Base-by-base conservation (phyloP, 495 filamentous ascomycete genomes). In the Aspergillus biplanus region DNA sequence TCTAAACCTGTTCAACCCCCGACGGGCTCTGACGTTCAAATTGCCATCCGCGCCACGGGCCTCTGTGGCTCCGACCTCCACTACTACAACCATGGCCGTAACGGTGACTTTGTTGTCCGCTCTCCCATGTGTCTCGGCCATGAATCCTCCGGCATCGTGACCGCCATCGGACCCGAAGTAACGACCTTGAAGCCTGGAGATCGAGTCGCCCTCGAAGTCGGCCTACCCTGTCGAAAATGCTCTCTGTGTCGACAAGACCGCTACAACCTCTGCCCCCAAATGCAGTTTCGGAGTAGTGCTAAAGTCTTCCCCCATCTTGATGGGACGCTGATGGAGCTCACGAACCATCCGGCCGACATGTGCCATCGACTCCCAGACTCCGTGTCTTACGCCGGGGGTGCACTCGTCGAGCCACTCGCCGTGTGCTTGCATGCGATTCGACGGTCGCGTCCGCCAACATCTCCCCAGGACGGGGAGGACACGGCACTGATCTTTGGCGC, bases 11-110 rank as follows among this genome's bases (percentile, higher is more conserved):
- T 84, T 44, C 37, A 75, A 34, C 67, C 75, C 6, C 85, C 85
- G 11, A 63, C 65, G 15, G 76, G 73, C 60, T 81, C 78, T 15
- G 87, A 93, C 67, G 83, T 93, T 55, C 91, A 93, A 78, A 82
- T 93, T 67, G 82, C 87, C 67, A 80, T 93, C 68, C 85, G 83
- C 71, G 86, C 88, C 21, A 93, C 90, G 2, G 90, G 90, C 34
- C 86, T 95, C 71, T 93, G 91, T 73, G 91, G 91, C 65, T 92
- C 90, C 4, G 91, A 95, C 76, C 84, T 93, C 6, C 89, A 90
- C 69, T 95, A 95, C 80, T 95, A 92, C 80, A 88, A 83, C 67
- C 90, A 93, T 75, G 91, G 89, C 68, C 88, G 89, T 73, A 93
- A 93, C 69, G 91, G 91, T 57, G 89, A 91, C 73, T 89, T 95